Conservation (phyloP, 106 monocot genomes). For the Allium sativum region DNA sequence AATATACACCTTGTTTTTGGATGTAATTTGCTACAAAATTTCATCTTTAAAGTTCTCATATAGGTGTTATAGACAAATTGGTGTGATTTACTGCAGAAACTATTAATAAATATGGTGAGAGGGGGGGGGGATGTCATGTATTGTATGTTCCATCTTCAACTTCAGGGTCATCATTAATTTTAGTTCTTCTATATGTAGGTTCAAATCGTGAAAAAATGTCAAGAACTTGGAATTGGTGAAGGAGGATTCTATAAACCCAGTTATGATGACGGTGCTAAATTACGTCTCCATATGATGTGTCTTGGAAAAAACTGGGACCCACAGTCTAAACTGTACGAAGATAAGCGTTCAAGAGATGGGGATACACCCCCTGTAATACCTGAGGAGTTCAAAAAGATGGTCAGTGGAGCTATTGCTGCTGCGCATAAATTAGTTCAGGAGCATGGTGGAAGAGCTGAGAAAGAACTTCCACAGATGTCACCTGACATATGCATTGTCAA, state of each 20-base stretch:
- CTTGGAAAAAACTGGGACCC: constrained; percentile 81
- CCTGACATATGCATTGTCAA: constrained; percentile 64
- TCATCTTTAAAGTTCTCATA: no score
- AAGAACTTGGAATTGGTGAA: constrained; percentile 31
- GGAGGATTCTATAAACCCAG: constrained; percentile 69
- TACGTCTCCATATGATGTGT: constrained; percentile 66
- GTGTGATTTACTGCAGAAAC: no score
- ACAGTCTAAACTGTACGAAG: constrained; percentile 28
- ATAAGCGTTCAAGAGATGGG: constrained; percentile 29
- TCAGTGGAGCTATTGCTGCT: constrained; percentile 26
- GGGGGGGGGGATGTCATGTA: no score
- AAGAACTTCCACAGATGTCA: constrained; percentile 40
- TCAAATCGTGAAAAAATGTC: constrained; percentile 31
- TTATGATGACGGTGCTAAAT: constrained; percentile 46
- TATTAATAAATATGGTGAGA: no score
- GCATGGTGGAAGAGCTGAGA: background rate
- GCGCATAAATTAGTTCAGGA: constrained; percentile 21
- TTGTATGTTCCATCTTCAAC: no score
- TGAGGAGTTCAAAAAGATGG: constrained; percentile 23
- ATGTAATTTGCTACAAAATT: no score
- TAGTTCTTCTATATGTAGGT: no score
- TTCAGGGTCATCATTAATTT: no score
- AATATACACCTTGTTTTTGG: no score
- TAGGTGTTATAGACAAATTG: no score
- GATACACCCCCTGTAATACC: constrained; percentile 43